Conservation (phyloP, 805 yeast genomes). For the Yarrowia phangngaensis region DNA sequence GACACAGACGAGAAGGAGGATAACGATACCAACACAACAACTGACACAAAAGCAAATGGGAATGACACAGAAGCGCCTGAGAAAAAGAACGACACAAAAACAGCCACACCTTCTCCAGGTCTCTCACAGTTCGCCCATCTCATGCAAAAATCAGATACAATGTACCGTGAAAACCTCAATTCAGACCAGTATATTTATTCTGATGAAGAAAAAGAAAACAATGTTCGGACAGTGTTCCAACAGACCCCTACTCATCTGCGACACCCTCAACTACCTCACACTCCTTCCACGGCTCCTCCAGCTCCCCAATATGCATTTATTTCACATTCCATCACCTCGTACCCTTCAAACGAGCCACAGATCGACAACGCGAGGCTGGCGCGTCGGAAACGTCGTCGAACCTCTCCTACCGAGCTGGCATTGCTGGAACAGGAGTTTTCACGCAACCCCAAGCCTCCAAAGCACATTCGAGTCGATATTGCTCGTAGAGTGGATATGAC, state of each 20-base stretch:
- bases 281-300: slow-evolving; percentile 7
- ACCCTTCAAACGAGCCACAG: slow-evolving; percentile 66
- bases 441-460: slow-evolving; percentile 75
- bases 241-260: not conserved
- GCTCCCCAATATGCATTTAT: slow-evolving; percentile 60
- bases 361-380: slow-evolving; percentile 92
- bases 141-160: slow-evolving; percentile 26
- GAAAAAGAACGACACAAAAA: no score
- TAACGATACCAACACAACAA: not conserved
- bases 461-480: slow-evolving; percentile 67
- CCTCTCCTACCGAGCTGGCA: slow-evolving; percentile 79
- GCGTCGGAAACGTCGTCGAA: slow-evolving; percentile 91
- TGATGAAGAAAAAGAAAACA: slow-evolving; percentile 23
- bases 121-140: slow-evolving; percentile 25
- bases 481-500: slow-evolving; percentile 84
- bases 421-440: slow-evolving; percentile 78
- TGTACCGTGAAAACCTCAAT: slow-evolving; percentile 27
- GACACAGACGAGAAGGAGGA: not conserved
- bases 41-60: no score
- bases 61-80: no score
- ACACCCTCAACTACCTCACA: not conserved
- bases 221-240: no score
- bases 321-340: slow-evolving; percentile 87
- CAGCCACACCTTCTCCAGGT: slow-evolving; percentile 2
- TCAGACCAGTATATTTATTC: slow-evolving; percentile 24